Conservation (phyloP, 164 flowering plant species). For the Kingdonia uniflora region DNA sequence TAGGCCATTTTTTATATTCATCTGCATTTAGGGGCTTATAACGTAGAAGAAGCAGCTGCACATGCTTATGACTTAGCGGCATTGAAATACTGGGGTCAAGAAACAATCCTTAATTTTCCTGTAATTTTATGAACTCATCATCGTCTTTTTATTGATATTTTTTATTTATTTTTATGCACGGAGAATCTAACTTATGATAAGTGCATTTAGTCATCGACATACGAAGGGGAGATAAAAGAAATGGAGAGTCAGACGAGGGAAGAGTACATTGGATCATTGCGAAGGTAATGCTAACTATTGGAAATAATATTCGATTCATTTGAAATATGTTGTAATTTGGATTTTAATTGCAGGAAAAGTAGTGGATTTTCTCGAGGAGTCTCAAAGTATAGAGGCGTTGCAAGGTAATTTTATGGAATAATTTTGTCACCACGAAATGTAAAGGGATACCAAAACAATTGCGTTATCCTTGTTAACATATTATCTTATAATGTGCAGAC, state of each 20-base stretch:
- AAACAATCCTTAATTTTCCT: constrained; percentile 79
- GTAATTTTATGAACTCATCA: constrained; percentile 21
- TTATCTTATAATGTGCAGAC: constrained; percentile 29
- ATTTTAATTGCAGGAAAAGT: constrained; percentile 49
- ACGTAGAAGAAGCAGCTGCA: constrained; percentile 89
- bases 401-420: constrained; percentile 46
- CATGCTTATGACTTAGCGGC: constrained; percentile 96
- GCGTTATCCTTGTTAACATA: no score
- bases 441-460: no score
- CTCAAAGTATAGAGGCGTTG: constrained; percentile 90
- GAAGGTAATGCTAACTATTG: constrained; percentile 41
- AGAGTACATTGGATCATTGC: constrained; percentile 86
- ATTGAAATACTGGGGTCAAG: constrained; percentile 87
- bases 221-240: constrained; percentile 54
- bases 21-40: constrained; percentile 83
- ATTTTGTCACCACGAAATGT: no score
- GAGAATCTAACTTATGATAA: not conserved
- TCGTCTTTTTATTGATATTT: not conserved
- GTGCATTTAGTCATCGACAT: constrained; percentile 25
- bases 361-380: constrained; percentile 91
- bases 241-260: constrained; percentile 83
- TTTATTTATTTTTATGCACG: not conserved
- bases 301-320: not conserved
- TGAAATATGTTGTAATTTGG: not conserved
- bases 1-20: no score